These are phyloP conservation scores for Dillenia suffruticosa DNA, from an alignment of 164 flowering plant genomes.

Conservation along the genomic window DNA sequence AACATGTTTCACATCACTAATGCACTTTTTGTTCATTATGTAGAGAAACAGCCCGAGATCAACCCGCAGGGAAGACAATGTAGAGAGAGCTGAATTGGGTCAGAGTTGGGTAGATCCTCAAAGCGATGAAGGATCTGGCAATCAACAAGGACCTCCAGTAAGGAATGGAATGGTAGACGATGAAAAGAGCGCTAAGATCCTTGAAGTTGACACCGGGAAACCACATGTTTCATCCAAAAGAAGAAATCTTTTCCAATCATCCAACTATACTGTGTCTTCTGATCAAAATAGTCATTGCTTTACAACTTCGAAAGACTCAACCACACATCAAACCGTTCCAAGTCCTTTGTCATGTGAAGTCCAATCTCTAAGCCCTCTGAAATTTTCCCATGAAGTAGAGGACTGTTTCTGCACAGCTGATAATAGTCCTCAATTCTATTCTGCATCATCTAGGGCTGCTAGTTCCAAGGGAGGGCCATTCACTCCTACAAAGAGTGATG, in stretches of 20 bases:
- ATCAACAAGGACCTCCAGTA: constrained; percentile 10
- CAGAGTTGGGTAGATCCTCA: constrained; percentile 13
- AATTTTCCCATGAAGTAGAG: constrained; percentile 23
- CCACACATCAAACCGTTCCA: constrained; percentile 33
- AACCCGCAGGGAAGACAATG: constrained; percentile 11
- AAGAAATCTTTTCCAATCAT: constrained; percentile 30
- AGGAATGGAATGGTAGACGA: constrained; percentile 19
- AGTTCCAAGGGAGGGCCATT: constrained; percentile 37
- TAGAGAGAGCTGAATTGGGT: constrained; percentile 12
- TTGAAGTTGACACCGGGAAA: constrained; percentile 37
- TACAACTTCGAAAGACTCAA: constrained; percentile 38
- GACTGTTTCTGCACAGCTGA: constrained; percentile 36
- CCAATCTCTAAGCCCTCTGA: constrained; percentile 30
- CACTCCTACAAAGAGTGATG: constrained; percentile 56
- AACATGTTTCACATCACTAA: too few species aligned
- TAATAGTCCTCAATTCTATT: constrained; percentile 52
- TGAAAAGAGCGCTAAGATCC: constrained; percentile 33
- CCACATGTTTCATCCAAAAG: constrained; percentile 18
- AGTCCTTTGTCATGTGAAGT: constrained; percentile 37
- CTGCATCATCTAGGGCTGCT: constrained; percentile 46
- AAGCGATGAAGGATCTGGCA: constrained; percentile 18
- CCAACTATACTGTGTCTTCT: constrained; percentile 14
- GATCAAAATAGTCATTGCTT: constrained; percentile 29
- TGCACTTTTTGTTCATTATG: background rate
- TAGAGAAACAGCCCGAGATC: constrained; percentile 51